Evolutionary conservation across 371 early-diverging fungal species (phyloP).

Genomic region (Mucor mucedo): DNA sequence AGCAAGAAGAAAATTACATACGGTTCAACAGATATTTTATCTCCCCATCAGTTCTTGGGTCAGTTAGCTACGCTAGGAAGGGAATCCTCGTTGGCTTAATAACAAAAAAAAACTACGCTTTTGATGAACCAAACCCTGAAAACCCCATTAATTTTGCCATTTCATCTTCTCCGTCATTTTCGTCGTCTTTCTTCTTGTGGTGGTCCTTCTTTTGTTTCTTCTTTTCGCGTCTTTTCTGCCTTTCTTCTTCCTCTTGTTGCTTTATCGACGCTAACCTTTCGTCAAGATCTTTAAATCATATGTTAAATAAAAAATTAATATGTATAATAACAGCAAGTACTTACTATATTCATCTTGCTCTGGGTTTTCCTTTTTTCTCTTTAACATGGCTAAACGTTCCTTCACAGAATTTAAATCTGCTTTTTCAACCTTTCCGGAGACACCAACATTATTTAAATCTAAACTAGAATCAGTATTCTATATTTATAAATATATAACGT

Average conservation of each 20-base stretch:
- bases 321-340: background rate
- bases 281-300: slow-evolving; percentile 53
- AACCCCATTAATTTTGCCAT: slow-evolving; percentile 62
- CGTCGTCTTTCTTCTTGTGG: slow-evolving; percentile 47
- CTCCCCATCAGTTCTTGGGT: slow-evolving; percentile 82
- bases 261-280: slow-evolving; percentile 52
- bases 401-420: slow-evolving; percentile 57
- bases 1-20: slow-evolving; percentile 88
- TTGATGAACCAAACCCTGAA: slow-evolving; percentile 53
- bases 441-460: slow-evolving; percentile 66
- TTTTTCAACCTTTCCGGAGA: slow-evolving; percentile 79
- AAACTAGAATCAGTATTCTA: background rate
- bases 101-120: slow-evolving; percentile 25
- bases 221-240: slow-evolving; percentile 49
- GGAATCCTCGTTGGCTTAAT: slow-evolving; percentile 29
- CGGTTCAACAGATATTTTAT: slow-evolving; percentile 95
- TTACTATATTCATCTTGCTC: slow-evolving; percentile 60
- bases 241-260: slow-evolving; percentile 59
- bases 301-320: background rate
- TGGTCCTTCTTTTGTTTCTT: slow-evolving; percentile 58
- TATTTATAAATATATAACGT: too few species aligned
- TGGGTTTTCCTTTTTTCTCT: slow-evolving; percentile 61
- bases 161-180: slow-evolving; percentile 37
- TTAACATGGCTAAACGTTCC: slow-evolving; percentile 59
- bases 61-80: slow-evolving; percentile 77